Evolutionary conservation across 1,284 basidiomycete genomes (phyloP).

Genomic region (Sanghuangporus baumii): DNA sequence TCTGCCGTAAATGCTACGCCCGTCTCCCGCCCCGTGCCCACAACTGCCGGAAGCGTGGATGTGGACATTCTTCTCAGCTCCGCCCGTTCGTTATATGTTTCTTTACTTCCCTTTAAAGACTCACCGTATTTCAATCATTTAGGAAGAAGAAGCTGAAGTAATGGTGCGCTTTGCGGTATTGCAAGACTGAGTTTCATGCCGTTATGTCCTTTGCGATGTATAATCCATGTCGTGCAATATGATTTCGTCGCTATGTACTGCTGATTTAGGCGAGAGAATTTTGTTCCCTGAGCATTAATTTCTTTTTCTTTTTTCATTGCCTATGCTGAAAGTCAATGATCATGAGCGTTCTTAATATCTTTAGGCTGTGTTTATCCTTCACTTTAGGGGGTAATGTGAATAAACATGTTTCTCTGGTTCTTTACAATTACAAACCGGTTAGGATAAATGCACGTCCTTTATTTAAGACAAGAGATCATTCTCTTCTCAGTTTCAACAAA

Average conservation of each 20-base stretch:
- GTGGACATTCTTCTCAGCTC: slow-evolving; percentile 93
- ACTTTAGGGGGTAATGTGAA: too few species aligned
- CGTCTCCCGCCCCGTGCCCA: slow-evolving; percentile 98
- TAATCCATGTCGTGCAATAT: slow-evolving; percentile 8
- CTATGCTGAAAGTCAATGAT: too few species aligned
- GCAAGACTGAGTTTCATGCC: neutral
- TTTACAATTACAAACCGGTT: too few species aligned
- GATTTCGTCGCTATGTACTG: neutral
- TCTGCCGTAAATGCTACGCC: slow-evolving; percentile 99
- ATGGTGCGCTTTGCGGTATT: slow-evolving; percentile 7
- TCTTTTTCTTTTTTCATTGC: too few species aligned
- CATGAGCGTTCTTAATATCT: too few species aligned
- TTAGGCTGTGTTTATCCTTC: too few species aligned
- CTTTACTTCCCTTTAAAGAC: neutral
- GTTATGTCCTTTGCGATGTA: neutral
- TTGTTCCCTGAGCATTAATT: too few species aligned
- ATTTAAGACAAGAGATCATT: neutral
- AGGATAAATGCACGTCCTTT: too few species aligned
- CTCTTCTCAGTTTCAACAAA: too few species aligned
- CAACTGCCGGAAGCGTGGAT: slow-evolving; percentile 94
- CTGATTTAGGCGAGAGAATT: too few species aligned
- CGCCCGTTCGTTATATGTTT: slow-evolving; percentile 65
- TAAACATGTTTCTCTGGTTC: too few species aligned
- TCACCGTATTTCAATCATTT: slow-evolving; percentile 9
- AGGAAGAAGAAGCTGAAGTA: slow-evolving; percentile 96